Conservation (phyloP, 805 yeast genomes). For the Candida berthetii region DNA sequence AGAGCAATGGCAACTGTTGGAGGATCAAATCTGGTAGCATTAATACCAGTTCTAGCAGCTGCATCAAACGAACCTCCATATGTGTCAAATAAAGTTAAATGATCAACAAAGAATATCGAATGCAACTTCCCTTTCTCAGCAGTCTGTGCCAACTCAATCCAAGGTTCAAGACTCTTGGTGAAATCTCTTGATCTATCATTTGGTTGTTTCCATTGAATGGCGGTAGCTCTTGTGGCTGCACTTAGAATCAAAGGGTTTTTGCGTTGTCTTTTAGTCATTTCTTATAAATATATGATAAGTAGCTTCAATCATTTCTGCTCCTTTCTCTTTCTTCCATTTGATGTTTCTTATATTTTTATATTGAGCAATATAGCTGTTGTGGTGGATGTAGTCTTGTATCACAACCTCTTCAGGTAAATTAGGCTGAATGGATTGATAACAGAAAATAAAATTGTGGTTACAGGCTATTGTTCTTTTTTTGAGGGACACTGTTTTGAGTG, state of each 20-base stretch:
- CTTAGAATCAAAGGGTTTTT: neutral
- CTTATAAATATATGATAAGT: too few relatives aligned
- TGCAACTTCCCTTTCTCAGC: slow-evolving; percentile 30
- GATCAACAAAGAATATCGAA: slow-evolving; percentile 29
- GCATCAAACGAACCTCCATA: slow-evolving; percentile 21
- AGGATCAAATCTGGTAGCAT: slow-evolving; percentile 25
- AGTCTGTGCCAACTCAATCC: slow-evolving; percentile 22
- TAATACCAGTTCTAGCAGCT: slow-evolving; percentile 10
- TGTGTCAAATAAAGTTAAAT: slow-evolving; percentile 29
- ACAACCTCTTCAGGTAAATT: too few relatives aligned
- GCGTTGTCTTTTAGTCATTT: neutral
- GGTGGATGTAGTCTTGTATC: too few relatives aligned
- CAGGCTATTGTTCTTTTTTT: too few relatives aligned
- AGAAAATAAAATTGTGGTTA: too few relatives aligned
- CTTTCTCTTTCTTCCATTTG: too few relatives aligned
- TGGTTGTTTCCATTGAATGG: neutral
- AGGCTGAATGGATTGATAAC: too few relatives aligned
- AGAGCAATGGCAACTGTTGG: slow-evolving; percentile 23
- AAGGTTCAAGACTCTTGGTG: slow-evolving; percentile 8
- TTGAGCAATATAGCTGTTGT: too few relatives aligned
- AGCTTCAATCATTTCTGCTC: too few relatives aligned
- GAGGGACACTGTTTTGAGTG: too few relatives aligned
- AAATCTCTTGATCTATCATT: neutral
- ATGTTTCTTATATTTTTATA: too few relatives aligned
- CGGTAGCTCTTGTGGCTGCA: neutral